Conservation (phyloP, 805 yeast species). For the Lachancea waltii region DNA sequence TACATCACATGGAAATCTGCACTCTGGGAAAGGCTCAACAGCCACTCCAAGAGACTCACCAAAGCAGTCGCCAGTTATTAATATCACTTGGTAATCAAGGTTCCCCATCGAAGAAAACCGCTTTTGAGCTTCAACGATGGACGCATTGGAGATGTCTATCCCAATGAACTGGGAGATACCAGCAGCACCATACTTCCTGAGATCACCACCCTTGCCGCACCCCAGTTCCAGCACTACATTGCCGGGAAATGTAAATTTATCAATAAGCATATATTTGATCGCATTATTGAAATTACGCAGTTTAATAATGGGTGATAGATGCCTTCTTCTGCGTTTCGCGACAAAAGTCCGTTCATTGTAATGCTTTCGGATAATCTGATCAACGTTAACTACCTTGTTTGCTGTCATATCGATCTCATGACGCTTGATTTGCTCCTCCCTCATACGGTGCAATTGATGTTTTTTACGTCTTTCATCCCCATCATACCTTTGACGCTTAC, state of each 20-base stretch:
- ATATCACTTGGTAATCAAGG: slow-evolving; percentile 67
- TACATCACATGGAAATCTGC: slow-evolving; percentile 70
- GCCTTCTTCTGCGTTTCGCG: slow-evolving; percentile 55
- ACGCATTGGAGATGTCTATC: slow-evolving; percentile 83
- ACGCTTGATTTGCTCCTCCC: slow-evolving; percentile 31
- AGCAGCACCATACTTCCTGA: slow-evolving; percentile 79
- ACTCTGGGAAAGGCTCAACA: slow-evolving; percentile 61
- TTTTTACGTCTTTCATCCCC: slow-evolving; percentile 30
- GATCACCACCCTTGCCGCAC: slow-evolving; percentile 98
- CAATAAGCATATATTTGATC: slow-evolving; percentile 78
- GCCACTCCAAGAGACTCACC: slow-evolving; percentile 61
- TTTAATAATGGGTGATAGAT: slow-evolving; percentile 76
- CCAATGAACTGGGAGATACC: slow-evolving; percentile 76
- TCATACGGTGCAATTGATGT: slow-evolving; percentile 26
- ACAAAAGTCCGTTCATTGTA: slow-evolving; percentile 79
- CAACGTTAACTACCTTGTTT: slow-evolving; percentile 39
- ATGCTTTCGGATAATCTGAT: slow-evolving; percentile 69
- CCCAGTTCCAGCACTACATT: slow-evolving; percentile 76
- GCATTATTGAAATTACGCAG: slow-evolving; percentile 87
- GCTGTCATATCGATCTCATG: slow-evolving; percentile 34
- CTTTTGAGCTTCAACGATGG: slow-evolving; percentile 75
- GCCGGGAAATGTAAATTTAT: slow-evolving; percentile 52
- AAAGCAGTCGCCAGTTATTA: slow-evolving; percentile 91
- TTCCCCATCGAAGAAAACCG: slow-evolving; percentile 56
- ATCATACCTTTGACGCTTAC: slow-evolving; percentile 29